Base-by-base conservation (phyloP, 805 yeast species). In the Brettanomyces nanus region DNA sequence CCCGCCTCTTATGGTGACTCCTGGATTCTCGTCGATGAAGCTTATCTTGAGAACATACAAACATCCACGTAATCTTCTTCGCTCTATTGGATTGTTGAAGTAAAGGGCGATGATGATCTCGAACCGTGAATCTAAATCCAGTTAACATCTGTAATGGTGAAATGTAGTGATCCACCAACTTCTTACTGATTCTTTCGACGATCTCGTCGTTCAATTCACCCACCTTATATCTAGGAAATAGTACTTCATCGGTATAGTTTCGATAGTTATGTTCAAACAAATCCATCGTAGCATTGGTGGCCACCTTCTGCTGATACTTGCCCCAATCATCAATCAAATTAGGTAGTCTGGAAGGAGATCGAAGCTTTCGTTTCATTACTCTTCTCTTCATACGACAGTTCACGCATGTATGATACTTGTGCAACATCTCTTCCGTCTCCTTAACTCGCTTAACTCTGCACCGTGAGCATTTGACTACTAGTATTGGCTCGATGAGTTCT, bases 31-130 rank as follows among this genome's bases (percentile, higher is more conserved):
- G 56, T 40, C 66, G 68, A 19, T 65, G 56, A n/a, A 54, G 45
- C 33, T 53, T 57, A 41, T 68, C 73, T 38, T 68, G 72, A 3
- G 69, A 63, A 40, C 73, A 68, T 21, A 68, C 59, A 40, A 63
- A 68, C 62, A 60, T 64, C 57, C 69, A 66, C 1, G 68, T 54
- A 28, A 66, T 55, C 42, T 63, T 66, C 37, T 64, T 65, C 6
- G 63, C 51, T 41, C 60, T 62, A 28, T 61, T 52, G 4, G 48
- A 40, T 31, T 56, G 58, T 6, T 43, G 34, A 20, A 58, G 34
- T 19, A 50, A 44, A 13, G 60, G 58, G 46, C 66, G 64, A 44
- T 68, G 73, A 43, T 59, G 66, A 43, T 68, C 73, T 36, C 73
- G 53, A 10, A 66, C 63, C 0, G 70, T 68, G 41, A 66, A 66